Evolutionary conservation across 2,329 filamentous ascomycete species (phyloP).

Genomic region (Botrytis byssoidea): DNA sequence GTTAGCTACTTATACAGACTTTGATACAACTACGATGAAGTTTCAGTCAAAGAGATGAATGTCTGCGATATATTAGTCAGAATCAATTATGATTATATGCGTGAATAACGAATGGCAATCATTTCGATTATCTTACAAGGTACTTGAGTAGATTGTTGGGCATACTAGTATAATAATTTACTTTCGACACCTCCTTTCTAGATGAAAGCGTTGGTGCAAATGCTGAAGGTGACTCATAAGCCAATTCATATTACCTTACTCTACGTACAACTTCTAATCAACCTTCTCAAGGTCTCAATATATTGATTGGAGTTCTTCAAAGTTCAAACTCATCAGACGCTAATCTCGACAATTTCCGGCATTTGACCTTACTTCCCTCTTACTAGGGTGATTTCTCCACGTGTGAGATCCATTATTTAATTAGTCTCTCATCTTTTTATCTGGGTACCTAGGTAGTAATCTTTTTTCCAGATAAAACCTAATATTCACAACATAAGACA

Average conservation of each 20-base stretch:
- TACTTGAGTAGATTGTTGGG: neutral
- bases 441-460: too few species aligned
- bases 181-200: neutral
- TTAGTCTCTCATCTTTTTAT: neutral
- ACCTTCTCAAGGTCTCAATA: neutral
- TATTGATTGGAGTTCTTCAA: neutral
- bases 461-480: neutral
- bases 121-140: neutral
- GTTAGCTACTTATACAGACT: constrained; percentile 5
- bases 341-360: neutral
- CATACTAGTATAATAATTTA: neutral
- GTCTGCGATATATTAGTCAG: neutral
- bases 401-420: neutral
- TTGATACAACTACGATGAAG: neutral
- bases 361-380: neutral
- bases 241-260: neutral
- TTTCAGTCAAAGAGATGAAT: neutral
- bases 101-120: neutral
- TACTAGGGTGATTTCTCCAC: neutral
- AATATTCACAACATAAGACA: neutral
- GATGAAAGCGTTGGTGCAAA: neutral
- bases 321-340: neutral
- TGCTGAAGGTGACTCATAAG: neutral
- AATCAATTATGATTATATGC: neutral
- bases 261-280: neutral